Conservation (phyloP, 2,329 filamentous ascomycete genomes). For the Drechslera avenae region DNA sequence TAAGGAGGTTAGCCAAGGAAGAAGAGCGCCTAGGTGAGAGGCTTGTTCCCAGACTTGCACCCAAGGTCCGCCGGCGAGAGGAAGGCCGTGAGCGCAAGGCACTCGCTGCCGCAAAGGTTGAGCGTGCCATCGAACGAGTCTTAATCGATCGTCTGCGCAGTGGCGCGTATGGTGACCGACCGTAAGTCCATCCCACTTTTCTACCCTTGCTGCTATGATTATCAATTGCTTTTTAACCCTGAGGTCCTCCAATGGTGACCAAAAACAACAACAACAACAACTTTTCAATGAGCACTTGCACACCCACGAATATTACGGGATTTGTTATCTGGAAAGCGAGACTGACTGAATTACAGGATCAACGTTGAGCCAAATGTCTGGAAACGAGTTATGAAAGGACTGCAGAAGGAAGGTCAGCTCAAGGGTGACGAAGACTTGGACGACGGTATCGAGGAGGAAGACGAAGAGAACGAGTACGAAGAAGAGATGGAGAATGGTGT, state of each 20-base stretch:
- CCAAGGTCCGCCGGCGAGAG: slow-evolving; percentile 72
- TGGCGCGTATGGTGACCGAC: slow-evolving; percentile 92
- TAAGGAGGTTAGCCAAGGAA: slow-evolving; percentile 80
- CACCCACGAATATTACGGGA: neutral
- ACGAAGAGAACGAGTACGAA: slow-evolving; percentile 70
- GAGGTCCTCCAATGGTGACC: slow-evolving; percentile 13
- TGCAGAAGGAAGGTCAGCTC: slow-evolving; percentile 87
- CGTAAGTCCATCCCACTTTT: slow-evolving; percentile 47
- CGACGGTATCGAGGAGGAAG: slow-evolving; percentile 80
- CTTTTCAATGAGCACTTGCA: slow-evolving; percentile 13
- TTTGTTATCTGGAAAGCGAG: neutral
- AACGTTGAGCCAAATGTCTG: slow-evolving; percentile 95
- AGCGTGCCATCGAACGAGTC: slow-evolving; percentile 93
- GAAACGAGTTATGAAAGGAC: slow-evolving; percentile 91
- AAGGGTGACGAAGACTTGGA: slow-evolving; percentile 85
- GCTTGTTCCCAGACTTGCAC: slow-evolving; percentile 85
- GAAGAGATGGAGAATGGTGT: slow-evolving; percentile 69
- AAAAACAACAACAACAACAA: slow-evolving; percentile 19
- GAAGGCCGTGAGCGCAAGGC: slow-evolving; percentile 57
- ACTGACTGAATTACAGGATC: slow-evolving; percentile 48
- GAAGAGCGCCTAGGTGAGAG: slow-evolving; percentile 88
- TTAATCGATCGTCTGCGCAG: slow-evolving; percentile 88
- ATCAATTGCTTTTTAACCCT: slow-evolving; percentile 17
- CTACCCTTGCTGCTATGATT: slow-evolving; percentile 9
- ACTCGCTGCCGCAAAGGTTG: slow-evolving; percentile 77